Evolutionary conservation across 495 filamentous ascomycete species (phyloP), one percentile per base, ranked within the genome.

Genomic region (Echria macrotheca): DNA sequence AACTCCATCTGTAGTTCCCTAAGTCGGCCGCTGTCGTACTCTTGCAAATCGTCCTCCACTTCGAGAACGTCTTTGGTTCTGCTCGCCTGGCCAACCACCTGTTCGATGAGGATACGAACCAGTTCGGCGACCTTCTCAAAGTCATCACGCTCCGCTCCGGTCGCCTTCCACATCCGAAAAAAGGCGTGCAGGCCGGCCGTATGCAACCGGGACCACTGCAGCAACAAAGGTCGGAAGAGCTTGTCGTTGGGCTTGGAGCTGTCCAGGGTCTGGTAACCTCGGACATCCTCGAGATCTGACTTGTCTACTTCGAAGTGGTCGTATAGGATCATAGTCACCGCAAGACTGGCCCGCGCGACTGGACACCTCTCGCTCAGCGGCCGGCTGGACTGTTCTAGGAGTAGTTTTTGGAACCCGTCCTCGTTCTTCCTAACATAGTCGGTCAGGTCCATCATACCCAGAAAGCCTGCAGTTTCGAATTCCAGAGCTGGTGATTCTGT

Each of bases 141-240:
- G 67, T 99, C 93, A 42, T 90, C 83, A 19, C 75, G 65, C 50
- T 87, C 81, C 0, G 93, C 94, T 3, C 84, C 83, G 1, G 91
- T 91, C 0, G 83, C 77, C 63, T 89, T 94, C 93, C 93, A 99
- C 52, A 99, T 63, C 18, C 91, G 81, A 61, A 96, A 85, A 54
- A 96, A 96, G 10, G 87, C 82, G 55, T 91, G 85, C n/a, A 97
- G 61, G 3, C 86, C 87, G 2, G 87, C 85, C 2, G 85, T 86
- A 64, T 99, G 93, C n/a, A 99, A 66, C n/a, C 89, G 74, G 4
- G 88, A 89, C 93, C 93, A 99, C 53, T 97, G 94, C 22, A 99
- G 74, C 29, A 97, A 71, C 38, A 96, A 67, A 1, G 93, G 94
- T 19, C 81, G 82, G 71, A 96, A 97, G 17, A 94, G 68, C 60